Conservation (phyloP, 1,284 basidiomycete species). For the Trametes versicolor region DNA sequence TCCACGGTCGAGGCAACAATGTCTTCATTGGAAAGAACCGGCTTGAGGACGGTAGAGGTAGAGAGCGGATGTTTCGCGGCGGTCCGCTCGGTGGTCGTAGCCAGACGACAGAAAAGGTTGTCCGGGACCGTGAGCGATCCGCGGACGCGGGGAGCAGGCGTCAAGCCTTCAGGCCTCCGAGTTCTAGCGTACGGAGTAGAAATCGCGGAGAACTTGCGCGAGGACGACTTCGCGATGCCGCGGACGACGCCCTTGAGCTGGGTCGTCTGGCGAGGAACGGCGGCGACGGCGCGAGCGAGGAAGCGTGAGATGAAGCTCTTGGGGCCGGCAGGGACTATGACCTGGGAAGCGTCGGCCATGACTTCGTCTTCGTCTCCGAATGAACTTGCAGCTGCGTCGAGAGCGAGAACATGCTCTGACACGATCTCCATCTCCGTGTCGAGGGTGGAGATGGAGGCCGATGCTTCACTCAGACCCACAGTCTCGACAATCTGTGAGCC, state of each 20-base stretch:
- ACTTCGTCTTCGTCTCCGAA: background rate
- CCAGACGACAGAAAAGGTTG: background rate
- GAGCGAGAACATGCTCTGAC: background rate
- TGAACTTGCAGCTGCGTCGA: background rate
- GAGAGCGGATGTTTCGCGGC: background rate
- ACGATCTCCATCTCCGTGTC: background rate
- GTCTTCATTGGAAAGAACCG: background rate
- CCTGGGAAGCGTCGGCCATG: background rate
- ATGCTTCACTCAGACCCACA: background rate
- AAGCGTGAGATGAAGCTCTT: background rate
- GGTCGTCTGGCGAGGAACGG: background rate
- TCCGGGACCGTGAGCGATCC: conserved; percentile 1
- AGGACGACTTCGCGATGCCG: too few relatives aligned
- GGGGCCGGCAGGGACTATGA: background rate
- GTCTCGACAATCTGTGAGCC: background rate
- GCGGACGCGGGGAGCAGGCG: background rate
- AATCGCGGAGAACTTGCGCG: too few relatives aligned
- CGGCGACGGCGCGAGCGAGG: background rate
- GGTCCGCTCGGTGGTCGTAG: background rate
- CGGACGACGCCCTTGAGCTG: too few relatives aligned
- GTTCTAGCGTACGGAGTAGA: background rate
- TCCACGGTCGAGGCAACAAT: background rate
- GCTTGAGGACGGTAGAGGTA: background rate
- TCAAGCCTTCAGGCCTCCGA: background rate
- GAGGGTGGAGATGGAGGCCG: background rate